Conservation (phyloP, 345 rosid genomes). For the Citrus glauca region DNA sequence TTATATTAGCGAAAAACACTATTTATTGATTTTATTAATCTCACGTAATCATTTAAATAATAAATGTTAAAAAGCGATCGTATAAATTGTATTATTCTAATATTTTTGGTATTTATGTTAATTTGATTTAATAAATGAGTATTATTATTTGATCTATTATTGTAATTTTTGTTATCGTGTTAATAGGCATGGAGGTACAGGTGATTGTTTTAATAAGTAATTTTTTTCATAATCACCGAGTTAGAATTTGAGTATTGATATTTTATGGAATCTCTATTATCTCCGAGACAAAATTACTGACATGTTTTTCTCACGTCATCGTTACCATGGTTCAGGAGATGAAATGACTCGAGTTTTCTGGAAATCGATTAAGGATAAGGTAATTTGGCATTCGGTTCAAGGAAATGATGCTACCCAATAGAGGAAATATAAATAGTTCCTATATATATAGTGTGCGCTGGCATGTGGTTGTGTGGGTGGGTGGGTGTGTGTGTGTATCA, state of each 20-base stretch:
- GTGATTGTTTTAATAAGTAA: too few relatives aligned
- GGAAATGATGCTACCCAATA: background rate
- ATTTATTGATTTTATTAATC: too few relatives aligned
- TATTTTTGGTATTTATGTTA: too few relatives aligned
- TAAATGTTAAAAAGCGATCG: too few relatives aligned
- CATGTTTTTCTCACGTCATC: background rate
- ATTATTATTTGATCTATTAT: too few relatives aligned
- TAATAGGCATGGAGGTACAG: too few relatives aligned
- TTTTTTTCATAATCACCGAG: background rate
- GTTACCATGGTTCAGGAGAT: conserved; percentile 56
- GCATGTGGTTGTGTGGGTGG: rapidly evolving
- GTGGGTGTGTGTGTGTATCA: too few relatives aligned
- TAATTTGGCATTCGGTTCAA: conserved; percentile 11
- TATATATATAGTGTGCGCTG: too few relatives aligned
- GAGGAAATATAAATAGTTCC: background rate
- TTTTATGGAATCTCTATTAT: background rate
- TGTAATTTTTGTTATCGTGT: too few relatives aligned
- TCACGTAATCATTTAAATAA: background rate
- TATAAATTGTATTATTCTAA: too few relatives aligned
- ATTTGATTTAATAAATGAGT: too few relatives aligned
- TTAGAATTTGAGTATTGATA: background rate
- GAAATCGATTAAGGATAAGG: conserved; percentile 97
- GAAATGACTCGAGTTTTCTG: conserved; percentile 97
- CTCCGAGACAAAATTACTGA: background rate
- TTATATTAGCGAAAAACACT: too few relatives aligned